Conservation (phyloP, 768 basidiomycete genomes). For the Myochromella boudieri region DNA sequence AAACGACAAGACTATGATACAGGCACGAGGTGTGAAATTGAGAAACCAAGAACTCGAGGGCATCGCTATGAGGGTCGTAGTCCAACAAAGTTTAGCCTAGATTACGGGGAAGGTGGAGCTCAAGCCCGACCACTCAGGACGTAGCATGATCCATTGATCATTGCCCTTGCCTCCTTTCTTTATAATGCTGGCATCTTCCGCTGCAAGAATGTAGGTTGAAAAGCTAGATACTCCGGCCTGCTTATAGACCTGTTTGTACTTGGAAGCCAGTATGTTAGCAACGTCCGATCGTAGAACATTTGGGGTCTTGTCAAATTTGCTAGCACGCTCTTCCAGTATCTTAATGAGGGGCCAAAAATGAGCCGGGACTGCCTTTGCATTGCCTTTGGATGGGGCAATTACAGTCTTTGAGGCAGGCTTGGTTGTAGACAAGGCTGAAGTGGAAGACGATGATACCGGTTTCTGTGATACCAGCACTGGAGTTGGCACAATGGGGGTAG, state of each 20-base stretch:
- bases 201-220: slow-evolving; percentile 21
- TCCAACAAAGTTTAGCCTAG: too few species aligned
- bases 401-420: not conserved
- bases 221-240: slow-evolving; percentile 23
- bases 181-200: slow-evolving; percentile 22
- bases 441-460: not conserved
- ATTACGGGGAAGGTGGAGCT: too few species aligned
- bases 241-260: slow-evolving; percentile 18
- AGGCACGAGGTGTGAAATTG: too few species aligned
- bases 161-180: slow-evolving; percentile 18
- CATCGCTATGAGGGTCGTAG: too few species aligned
- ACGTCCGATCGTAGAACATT: slow-evolving; percentile 11
- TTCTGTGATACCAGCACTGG: not conserved
- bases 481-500: not conserved
- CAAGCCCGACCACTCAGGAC: slow-evolving; percentile 17
- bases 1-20: too few species aligned
- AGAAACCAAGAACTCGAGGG: too few species aligned
- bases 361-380: not conserved
- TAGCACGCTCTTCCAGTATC: slow-evolving; percentile 8
- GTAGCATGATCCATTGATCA: slow-evolving; percentile 22
- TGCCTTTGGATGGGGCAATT: not conserved
- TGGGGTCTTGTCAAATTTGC: not conserved
- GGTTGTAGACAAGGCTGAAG: not conserved
- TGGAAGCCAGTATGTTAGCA: slow-evolving; percentile 19
- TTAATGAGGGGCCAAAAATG: slow-evolving; percentile 10